A percentile compares a stretch with the other conserved stretches of the same genome.
Evolutionary conservation across 129 eudicot genomes (phyloP).

Genomic region (Helianthus tuberosus): DNA sequence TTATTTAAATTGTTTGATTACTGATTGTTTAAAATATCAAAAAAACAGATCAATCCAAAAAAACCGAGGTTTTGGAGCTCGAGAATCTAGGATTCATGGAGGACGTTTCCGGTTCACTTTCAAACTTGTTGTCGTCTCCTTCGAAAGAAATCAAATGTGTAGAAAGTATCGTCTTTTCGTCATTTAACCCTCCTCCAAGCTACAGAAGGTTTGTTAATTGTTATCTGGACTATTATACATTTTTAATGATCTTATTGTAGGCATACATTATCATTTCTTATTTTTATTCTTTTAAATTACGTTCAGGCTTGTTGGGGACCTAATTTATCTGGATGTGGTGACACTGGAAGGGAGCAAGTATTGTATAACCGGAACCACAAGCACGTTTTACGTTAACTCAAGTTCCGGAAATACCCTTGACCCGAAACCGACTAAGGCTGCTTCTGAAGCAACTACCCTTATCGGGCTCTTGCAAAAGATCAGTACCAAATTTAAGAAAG

Average conservation of each 20-base stretch:
- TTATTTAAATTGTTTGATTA: conserved; percentile 1
- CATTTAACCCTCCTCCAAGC: conserved; percentile 98
- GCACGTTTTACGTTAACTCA: conserved; percentile 78
- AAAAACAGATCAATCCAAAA: conserved; percentile 52
- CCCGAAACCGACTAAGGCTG: conserved; percentile 70
- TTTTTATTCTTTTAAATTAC: not conserved
- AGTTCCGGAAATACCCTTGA: conserved; percentile 77
- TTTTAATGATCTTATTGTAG: not conserved
- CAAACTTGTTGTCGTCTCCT: conserved; percentile 69
- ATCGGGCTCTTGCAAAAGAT: conserved; percentile 89
- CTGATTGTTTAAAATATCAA: conserved; percentile 7
- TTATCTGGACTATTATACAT: not conserved
- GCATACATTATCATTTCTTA: not conserved
- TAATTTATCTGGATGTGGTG: conserved; percentile 83
- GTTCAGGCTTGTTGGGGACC: conserved; percentile 91
- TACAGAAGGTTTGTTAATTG: conserved; percentile 72
- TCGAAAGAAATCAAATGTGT: conserved; percentile 92
- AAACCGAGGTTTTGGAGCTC: conserved; percentile 75
- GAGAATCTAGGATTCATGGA: conserved; percentile 94
- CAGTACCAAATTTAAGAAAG: conserved; percentile 94
- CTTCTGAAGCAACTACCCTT: conserved; percentile 86
- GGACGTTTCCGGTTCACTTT: conserved; percentile 75
- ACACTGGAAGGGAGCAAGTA: conserved; percentile 85
- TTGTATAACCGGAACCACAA: conserved; percentile 93
- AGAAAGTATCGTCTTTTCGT: conserved; percentile 85